phyloP scores from a whole-genome alignment of 345 rosid species.

The Rhodomyrtus tomentosa region DNA sequence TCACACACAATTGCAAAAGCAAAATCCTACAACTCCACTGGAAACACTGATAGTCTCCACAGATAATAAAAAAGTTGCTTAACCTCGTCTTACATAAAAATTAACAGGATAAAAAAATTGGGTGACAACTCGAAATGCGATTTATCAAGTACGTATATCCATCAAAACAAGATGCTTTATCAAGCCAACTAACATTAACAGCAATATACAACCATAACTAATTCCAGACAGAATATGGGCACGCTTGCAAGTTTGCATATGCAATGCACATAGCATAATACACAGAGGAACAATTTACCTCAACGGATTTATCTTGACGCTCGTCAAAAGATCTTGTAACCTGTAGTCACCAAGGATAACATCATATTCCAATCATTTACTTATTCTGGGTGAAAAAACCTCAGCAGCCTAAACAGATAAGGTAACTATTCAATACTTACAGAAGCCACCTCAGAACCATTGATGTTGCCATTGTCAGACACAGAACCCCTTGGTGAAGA shows the following conservation, averaged over 20 bases:
- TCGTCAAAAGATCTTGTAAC: slow-evolving; percentile 29
- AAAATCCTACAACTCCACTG: background rate
- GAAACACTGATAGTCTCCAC: background rate
- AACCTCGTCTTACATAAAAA: background rate
- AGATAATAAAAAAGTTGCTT: background rate
- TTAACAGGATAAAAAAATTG: background rate
- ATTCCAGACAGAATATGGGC: background rate
- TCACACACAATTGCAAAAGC: background rate
- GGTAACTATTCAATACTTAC: background rate
- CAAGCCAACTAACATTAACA: background rate
- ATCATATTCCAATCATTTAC: background rate
- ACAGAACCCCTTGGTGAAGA: slow-evolving; percentile 65
- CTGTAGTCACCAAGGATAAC: slow-evolving; percentile 20
- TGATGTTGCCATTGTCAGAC: slow-evolving; percentile 43
- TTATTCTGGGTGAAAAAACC: background rate
- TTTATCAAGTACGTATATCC: background rate
- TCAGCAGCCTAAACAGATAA: background rate
- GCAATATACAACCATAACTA: background rate
- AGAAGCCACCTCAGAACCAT: slow-evolving; percentile 30
- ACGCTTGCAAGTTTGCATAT: background rate
- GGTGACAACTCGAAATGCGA: background rate
- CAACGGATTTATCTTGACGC: slow-evolving; percentile 34
- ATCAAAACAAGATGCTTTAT: background rate
- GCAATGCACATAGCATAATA: background rate
- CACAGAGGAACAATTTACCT: slow-evolving; percentile 27